Evolutionary conservation across 495 filamentous ascomycete genomes (phyloP).

Genomic region (Talaromyces borbonicus): DNA sequence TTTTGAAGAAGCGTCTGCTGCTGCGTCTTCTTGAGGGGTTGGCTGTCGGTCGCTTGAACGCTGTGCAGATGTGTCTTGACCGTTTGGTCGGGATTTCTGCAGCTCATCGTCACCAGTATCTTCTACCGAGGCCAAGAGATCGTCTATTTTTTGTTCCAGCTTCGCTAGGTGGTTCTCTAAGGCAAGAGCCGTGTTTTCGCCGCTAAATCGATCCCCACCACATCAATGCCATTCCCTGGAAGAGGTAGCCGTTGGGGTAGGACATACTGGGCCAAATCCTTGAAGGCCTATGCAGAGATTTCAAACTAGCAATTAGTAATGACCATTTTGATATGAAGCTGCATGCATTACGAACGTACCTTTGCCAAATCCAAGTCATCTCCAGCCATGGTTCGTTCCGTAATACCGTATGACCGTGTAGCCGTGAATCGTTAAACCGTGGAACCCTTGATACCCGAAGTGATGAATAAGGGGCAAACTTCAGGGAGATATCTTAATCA

Average conservation of each 20-base stretch:
- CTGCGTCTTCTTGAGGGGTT: constrained; percentile 3
- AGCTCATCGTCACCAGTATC: constrained; percentile 3
- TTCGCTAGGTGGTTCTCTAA: constrained; percentile 44
- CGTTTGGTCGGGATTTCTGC: neutral
- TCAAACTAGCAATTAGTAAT: neutral
- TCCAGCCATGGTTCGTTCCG: neutral
- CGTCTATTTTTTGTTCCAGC: constrained; percentile 49
- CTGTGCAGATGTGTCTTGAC: neutral
- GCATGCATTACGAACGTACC: too few relatives aligned
- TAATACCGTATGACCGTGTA: too few relatives aligned
- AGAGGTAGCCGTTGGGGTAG: constrained; percentile 6
- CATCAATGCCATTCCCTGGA: neutral
- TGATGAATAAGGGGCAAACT: too few relatives aligned
- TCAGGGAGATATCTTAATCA: too few relatives aligned
- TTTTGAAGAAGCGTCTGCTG: constrained; percentile 33
- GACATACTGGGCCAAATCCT: constrained; percentile 27
- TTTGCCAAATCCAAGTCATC: constrained; percentile 4
- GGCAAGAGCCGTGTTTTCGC: constrained; percentile 45
- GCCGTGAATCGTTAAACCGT: too few relatives aligned
- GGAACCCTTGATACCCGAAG: too few relatives aligned
- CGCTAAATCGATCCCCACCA: constrained; percentile 20
- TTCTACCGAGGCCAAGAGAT: constrained; percentile 42
- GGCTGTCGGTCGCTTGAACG: constrained; percentile 8
- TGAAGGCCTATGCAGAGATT: constrained; percentile 21
- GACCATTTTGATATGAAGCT: neutral